Evolutionary conservation across 2,329 filamentous ascomycete species (phyloP).

Genomic region (Purpureocillium lavendulum): DNA sequence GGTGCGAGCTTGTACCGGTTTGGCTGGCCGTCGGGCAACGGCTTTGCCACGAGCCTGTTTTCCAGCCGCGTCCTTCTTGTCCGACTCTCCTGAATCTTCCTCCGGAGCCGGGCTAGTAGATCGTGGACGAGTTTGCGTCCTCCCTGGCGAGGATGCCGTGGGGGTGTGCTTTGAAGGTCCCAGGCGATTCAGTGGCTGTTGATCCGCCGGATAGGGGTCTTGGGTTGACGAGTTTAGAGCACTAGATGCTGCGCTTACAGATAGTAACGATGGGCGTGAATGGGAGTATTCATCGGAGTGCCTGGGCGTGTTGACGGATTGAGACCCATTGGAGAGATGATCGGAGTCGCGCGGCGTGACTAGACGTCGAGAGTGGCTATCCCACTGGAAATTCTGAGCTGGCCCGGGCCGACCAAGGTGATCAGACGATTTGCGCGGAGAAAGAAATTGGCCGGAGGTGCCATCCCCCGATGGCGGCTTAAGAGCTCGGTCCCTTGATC

Average conservation of each 20-base stretch:
- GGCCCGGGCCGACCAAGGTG: slow-evolving; percentile 19
- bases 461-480: slow-evolving; percentile 16
- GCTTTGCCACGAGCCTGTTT: slow-evolving; percentile 7
- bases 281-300: slow-evolving; percentile 31
- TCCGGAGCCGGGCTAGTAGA: slow-evolving; percentile 7
- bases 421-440: slow-evolving; percentile 21
- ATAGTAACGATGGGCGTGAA: slow-evolving; percentile 35
- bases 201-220: no score
- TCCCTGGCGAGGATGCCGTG: no score
- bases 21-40: slow-evolving; percentile 7
- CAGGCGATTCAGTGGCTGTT: slow-evolving; percentile 5
- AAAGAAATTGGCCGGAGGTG: neutral
- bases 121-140: neutral
- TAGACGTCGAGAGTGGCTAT: slow-evolving; percentile 45
- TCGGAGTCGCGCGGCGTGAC: slow-evolving; percentile 30
- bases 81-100: slow-evolving; percentile 14
- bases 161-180: neutral
- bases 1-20: slow-evolving; percentile 1
- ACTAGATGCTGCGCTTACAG: slow-evolving; percentile 48
- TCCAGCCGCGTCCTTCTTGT: slow-evolving; percentile 11
- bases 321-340: slow-evolving; percentile 14
- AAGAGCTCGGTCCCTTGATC: slow-evolving; percentile 26
- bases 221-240: slow-evolving; percentile 30
- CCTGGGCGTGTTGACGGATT: slow-evolving; percentile 20
- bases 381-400: slow-evolving; percentile 36